These are phyloP conservation scores for Cynara cardunculus DNA, from an alignment of 129 eudicot genomes.

Conservation along the genomic window DNA sequence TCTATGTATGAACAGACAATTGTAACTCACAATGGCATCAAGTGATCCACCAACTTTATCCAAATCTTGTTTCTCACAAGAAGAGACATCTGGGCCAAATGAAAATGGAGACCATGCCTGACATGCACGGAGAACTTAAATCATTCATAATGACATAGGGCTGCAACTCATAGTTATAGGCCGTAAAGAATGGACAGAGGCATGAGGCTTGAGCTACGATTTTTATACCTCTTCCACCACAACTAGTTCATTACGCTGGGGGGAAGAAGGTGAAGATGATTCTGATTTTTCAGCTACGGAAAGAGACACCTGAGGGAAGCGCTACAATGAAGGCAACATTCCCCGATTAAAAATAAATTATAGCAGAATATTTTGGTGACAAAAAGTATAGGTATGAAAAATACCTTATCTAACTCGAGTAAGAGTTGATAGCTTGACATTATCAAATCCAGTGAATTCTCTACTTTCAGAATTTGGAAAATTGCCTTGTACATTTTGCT, in stretches of 20 bases:
- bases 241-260: constrained; percentile 33
- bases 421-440: constrained; percentile 80
- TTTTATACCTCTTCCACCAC: constrained; percentile 68
- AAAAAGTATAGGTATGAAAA: not conserved
- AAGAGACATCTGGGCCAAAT: constrained; percentile 41
- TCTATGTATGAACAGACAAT: not conserved
- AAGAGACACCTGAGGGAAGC: constrained; percentile 60
- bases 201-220: not conserved
- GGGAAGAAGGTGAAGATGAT: constrained; percentile 32
- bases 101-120: constrained; percentile 94
- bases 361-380: not conserved
- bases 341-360: not conserved
- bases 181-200: not conserved
- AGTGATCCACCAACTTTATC: constrained; percentile 35
- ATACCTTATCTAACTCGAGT: constrained; percentile 69
- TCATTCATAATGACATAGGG: not conserved
- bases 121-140: constrained; percentile 11
- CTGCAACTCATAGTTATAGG: not conserved
- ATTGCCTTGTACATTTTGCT: constrained; percentile 84
- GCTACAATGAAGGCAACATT: constrained; percentile 36
- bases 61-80: constrained; percentile 35
- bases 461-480: constrained; percentile 65
- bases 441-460: constrained; percentile 60
- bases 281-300: constrained; percentile 28
- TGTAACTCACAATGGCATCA: constrained; percentile 62